These are phyloP conservation scores for Primulina tabacum DNA, from an alignment of 257 asterid genomes.

Conservation along the genomic window DNA sequence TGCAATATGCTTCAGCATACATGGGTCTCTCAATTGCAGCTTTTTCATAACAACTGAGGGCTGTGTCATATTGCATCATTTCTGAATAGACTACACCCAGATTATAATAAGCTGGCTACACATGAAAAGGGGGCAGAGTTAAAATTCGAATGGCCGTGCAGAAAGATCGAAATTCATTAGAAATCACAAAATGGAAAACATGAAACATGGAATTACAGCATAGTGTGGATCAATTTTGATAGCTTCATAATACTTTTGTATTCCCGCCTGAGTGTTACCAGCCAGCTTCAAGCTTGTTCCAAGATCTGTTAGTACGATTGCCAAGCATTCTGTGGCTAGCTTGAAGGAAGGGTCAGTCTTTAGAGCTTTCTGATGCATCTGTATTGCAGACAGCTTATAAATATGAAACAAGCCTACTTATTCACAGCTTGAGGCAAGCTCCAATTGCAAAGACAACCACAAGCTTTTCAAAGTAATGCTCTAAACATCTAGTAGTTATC, in stretches of 20 bases:
- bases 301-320: constrained; percentile 90
- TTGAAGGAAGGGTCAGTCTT: constrained; percentile 77
- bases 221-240: constrained; percentile 83
- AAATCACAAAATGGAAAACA: constrained; percentile 18
- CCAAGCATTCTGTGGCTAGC: constrained; percentile 92
- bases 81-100: constrained; percentile 98
- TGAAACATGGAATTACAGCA: constrained; percentile 62
- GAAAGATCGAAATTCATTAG: constrained; percentile 12
- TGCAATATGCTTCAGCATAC: constrained; percentile 99
- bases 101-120: constrained; percentile 99
- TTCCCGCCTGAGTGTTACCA: constrained; percentile 95
- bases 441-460: constrained; percentile 9
- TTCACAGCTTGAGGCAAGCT: constrained; percentile 13
- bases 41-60: constrained; percentile 89
- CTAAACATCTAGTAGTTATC: constrained; percentile 2
- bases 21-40: constrained; percentile 96
- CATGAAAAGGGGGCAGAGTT: constrained; percentile 24
- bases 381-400: constrained; percentile 32
- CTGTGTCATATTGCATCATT: constrained; percentile 98
- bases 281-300: constrained; percentile 98
- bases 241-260: constrained; percentile 93
- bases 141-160: constrained; percentile 26
- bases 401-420: constrained; percentile 17
- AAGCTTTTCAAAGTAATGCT: constrained; percentile 5
- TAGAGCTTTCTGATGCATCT: constrained; percentile 95